phyloP scores from a whole-genome alignment of 768 basidiomycete species.

The Collybiopsis confluens region DNA sequence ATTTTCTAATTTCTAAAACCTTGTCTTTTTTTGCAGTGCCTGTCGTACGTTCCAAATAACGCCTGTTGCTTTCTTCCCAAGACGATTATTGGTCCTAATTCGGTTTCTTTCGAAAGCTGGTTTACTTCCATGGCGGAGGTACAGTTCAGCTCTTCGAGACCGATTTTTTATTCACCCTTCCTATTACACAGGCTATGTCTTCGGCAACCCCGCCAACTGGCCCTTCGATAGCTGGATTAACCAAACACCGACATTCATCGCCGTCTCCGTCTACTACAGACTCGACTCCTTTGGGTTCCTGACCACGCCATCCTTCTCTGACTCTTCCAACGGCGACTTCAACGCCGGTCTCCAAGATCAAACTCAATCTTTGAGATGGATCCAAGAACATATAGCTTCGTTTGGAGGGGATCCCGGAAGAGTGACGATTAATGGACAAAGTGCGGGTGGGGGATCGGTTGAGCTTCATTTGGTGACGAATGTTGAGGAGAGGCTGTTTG shows the following conservation, averaged over 20 bases:
- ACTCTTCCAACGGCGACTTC: constrained; percentile 37
- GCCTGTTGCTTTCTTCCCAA: no score
- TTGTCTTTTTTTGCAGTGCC: no score
- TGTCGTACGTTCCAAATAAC: neutral
- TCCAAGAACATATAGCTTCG: constrained; percentile 29
- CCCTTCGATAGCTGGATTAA: constrained; percentile 65
- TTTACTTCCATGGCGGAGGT: constrained; percentile 50
- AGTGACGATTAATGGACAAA: constrained; percentile 56
- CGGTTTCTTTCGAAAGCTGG: no score
- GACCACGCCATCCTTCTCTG: constrained; percentile 40
- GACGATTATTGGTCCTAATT: no score
- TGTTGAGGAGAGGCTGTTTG: constrained; percentile 36
- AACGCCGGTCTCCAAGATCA: constrained; percentile 59
- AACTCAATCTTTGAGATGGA: constrained; percentile 33
- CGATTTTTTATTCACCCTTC: neutral
- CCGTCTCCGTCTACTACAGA: constrained; percentile 66
- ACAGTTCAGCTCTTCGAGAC: neutral
- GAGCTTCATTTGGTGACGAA: constrained; percentile 54
- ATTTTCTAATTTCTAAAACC: no score
- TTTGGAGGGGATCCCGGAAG: constrained; percentile 35
- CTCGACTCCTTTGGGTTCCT: constrained; percentile 64
- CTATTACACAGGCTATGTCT: constrained; percentile 55
- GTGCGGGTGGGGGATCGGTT: constrained; percentile 52
- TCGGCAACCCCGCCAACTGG: constrained; percentile 61
- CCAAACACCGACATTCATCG: constrained; percentile 56